Base-by-base conservation (phyloP, 352 stramenopile species). In the Thalassiosira livingstoniorum region DNA sequence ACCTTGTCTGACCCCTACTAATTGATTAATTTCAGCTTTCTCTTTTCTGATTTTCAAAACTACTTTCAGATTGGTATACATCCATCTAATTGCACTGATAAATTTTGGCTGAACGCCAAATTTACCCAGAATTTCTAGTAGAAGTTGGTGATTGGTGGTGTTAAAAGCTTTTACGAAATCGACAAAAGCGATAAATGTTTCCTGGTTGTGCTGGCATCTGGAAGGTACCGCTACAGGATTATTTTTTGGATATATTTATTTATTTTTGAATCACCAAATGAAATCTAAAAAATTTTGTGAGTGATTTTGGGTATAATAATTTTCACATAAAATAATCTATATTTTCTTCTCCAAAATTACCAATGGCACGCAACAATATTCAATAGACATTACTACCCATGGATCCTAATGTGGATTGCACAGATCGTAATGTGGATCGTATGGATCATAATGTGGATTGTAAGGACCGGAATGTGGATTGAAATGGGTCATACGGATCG, bases 81-180 rank as follows among this genome's bases (percentile, higher is more conserved):
- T 21, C 23, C 61, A 2, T 43, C 45, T 34, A 4, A 80, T 61
- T 45, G 63, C 31, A 62, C 23, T 18, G 4, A 27, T 39, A n/a
- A 74, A 61, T n/a, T 66, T 39, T 42, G 71, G 71, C 13, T 61
- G 72, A 25, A 51, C 72, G 25, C 72, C 72, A 51, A 62, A 73
- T 18, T 73, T 61, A 27, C 15, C 21, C 0, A 73, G 51, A 27
- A 73, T 63, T 35, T 66, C 25, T n/a, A 73, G 15, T 1, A 80
- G 15, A 0, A 74, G 47, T 23, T n/a, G 2, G 68, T 73, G 72
- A 32, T 80, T 79, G 29, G 71, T 34, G n/a, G 71, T 79, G 34
- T 72, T 31, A 55, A 51, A 71, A 21, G 61, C 61, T 66, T 78
- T 78, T 21, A 78, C 58, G 4, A 78, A 34, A 39, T 78, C 70